A percentile compares a stretch with the other conserved stretches of the same genome.
Conservation (phyloP, 1,284 basidiomycete species). For the Blastosporella zonata region DNA sequence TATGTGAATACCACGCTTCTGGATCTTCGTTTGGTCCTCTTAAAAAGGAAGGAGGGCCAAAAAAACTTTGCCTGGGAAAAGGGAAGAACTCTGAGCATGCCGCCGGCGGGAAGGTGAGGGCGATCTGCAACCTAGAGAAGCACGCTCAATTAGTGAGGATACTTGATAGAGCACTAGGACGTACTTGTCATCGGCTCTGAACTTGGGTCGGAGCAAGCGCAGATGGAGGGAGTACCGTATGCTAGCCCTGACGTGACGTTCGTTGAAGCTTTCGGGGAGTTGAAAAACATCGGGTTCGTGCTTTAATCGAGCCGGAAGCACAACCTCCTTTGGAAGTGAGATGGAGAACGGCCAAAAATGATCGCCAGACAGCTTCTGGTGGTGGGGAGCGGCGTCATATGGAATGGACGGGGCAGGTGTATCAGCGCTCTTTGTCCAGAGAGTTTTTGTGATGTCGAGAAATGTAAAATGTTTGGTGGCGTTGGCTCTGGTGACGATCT, state of each 20-base stretch:
- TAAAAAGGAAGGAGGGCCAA: conserved; percentile 36
- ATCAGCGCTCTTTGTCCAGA: conserved; percentile 41
- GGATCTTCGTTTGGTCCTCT: conserved; percentile 43
- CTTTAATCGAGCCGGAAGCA: conserved; percentile 27
- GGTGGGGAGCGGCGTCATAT: conserved; percentile 25
- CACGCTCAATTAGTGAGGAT: neutral
- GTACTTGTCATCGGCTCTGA: conserved; percentile 42
- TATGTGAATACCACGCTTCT: conserved; percentile 43
- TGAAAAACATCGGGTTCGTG: conserved; percentile 32
- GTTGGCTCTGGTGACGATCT: conserved; percentile 42
- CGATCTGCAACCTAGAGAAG: conserved; percentile 37
- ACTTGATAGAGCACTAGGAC: conserved; percentile 12
- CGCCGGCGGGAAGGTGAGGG: conserved; percentile 44
- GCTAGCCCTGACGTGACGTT: conserved; percentile 39
- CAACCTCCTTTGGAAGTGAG: conserved; percentile 35
- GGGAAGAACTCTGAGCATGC: conserved; percentile 39
- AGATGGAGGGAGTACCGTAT: conserved; percentile 43
- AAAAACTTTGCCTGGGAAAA: conserved; percentile 41
- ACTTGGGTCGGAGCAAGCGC: conserved; percentile 38
- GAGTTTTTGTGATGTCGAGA: conserved; percentile 33
- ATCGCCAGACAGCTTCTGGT: conserved; percentile 36
- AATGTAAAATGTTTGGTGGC: conserved; percentile 39
- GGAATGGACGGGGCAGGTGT: conserved; percentile 25
- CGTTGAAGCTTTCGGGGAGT: conserved; percentile 45
- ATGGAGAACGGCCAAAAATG: conserved; percentile 43